Evolutionary conservation across 75 land plant species (phyloP), one percentile per base, ranked within the genome.

Genomic region (Chamaecyparis obtusa): DNA sequence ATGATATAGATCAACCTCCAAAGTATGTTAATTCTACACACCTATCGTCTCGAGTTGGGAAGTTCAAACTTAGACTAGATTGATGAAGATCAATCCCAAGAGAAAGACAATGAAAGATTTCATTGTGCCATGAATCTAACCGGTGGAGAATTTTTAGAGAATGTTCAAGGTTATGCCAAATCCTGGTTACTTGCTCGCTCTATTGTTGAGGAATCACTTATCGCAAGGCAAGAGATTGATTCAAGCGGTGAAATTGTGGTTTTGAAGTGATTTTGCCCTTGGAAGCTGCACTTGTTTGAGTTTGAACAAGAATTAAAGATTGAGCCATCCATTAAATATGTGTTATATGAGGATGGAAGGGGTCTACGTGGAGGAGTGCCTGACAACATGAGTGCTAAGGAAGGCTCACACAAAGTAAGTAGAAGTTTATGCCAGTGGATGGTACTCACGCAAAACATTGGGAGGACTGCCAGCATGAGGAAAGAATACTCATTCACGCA

Each of bases 121-220:
- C 88, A 90, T 4, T 85, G 75, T 36, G 99, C 98, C 69, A 96
- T 98, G 98, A 51, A 69, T 37, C 90, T 96, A 81, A 92, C 97
- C 55, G 99, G 99, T n/a, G 80, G 90, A 64, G 99, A 98, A 86
- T 98, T 98, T 89, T 72, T 95, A 86, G 95, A 98, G 98, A 93
- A 86, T 84, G 86, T 98, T 43, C 87, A 91, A 10, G 92, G 88
- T 84, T 92, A 95, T 91, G 92, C 91, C 14, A 93, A 89, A 80
- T 98, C 99, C 76, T 98, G 99, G 99, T 76, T 98, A 54, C 99
- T 98, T 85, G 98, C 98, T 77, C 86, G 98, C 49, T 89, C 95
- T 27, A 93, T 98, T 85, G 98, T 98, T 15, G 89, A 89, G 78
- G 95, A 94, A 49, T 93, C 93, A 84, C 56, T 98, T 36, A 81